Base-by-base conservation (phyloP, 2,329 filamentous ascomycete species). In the Ciborinia camelliae region DNA sequence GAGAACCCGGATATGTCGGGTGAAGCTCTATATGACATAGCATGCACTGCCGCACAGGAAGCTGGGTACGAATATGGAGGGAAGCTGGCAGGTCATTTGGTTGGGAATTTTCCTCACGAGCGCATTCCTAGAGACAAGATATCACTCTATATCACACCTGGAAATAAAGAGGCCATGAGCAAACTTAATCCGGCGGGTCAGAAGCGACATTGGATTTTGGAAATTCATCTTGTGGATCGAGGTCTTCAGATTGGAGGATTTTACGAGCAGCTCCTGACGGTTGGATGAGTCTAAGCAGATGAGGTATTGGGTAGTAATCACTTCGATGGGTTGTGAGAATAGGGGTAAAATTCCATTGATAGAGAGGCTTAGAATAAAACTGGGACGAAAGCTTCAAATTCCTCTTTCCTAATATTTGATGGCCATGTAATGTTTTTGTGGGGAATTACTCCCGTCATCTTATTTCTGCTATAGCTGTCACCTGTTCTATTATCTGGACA, bases 151-250 rank as follows among this genome's bases (percentile, higher is more conserved):
- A 18, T 48, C 47, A 50, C 23, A 28, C 47, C 47, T 8, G 47
- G 14, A 30, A 50, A 50, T 26, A 28, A 30, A 50, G 43, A 50
- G 4, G 8, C 23, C 18, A 28, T 26, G 23, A 18, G 12, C 5
- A 48, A 28, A 7, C 47, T 28, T 18, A 28, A 48, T 28, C 12
- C 12, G 7, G 2, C 5, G 14, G 47, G 47, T 4, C 3, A 18
- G 12, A 18, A 50, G 47, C 59, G 76, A 62, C 77, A 79, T 73
- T 80, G 78, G 78, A 79, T 79, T 64, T 65, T 79, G 71, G 77
- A 79, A 67, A 75, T 79, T 66, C 77, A 79, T 74, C 72, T 79
- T 57, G 72, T 73, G 54, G 76, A 79, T 67, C 71, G 68, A 3
- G 73, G 64, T 20, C 68, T 69, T 32, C 65, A 74, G 51, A 75